phyloP scores from a whole-genome alignment of 441 rosid species.

The Erysimum cheiri region DNA sequence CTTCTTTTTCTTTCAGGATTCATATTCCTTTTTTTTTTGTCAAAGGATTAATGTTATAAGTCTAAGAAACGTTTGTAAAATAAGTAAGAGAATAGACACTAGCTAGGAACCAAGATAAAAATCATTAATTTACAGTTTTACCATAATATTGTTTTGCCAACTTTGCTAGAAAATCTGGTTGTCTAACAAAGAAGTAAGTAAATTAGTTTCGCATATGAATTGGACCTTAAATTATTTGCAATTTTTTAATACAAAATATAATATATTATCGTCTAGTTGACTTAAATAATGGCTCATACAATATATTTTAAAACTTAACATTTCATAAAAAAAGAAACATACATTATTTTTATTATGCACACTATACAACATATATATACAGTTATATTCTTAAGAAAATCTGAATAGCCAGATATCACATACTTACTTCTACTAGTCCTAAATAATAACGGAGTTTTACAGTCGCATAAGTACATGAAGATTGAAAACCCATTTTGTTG shows the following conservation, averaged over 20 bases:
- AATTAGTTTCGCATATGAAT: not conserved
- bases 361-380: not conserved
- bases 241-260: not conserved
- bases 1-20: not conserved
- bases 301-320: not conserved
- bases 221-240: not conserved
- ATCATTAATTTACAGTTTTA: not conserved
- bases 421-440: conserved; percentile 12
- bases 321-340: not conserved
- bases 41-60: not conserved
- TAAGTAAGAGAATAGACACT: not conserved
- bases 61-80: not conserved
- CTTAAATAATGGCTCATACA: conserved; percentile 3
- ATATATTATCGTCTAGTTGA: not conserved
- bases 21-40: not conserved
- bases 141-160: not conserved
- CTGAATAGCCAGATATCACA: conserved; percentile 24
- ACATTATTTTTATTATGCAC: not conserved
- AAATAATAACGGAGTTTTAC: conserved; percentile 28
- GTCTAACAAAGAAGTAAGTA: not conserved
- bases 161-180: not conserved
- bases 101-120: not conserved
- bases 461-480: conserved; percentile 17
- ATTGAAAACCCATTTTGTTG: not conserved
- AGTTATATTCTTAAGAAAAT: not conserved